A percentile compares a stretch with the other conserved stretches of the same genome.
phyloP scores from a whole-genome alignment of 2,329 filamentous ascomycete species.

The Leptographium radiaticola region DNA sequence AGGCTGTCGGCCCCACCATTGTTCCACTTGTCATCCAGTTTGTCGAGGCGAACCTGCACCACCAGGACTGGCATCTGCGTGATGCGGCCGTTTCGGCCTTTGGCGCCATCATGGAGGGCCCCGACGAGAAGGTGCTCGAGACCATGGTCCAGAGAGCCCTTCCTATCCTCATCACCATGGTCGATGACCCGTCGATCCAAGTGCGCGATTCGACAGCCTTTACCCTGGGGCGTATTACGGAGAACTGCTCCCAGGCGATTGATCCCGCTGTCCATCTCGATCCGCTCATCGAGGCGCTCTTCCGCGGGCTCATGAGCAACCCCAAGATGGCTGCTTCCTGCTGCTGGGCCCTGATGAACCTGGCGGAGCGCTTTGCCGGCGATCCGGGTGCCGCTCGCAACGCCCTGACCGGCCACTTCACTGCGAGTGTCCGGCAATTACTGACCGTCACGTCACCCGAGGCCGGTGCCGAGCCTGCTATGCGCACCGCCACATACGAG shows the following conservation, averaged over 20 bases:
- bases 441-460: constrained; percentile 75
- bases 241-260: constrained; percentile 82
- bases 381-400: constrained; percentile 68
- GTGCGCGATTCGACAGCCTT: constrained; percentile 96
- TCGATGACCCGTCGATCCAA: constrained; percentile 79
- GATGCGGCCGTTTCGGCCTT: constrained; percentile 96
- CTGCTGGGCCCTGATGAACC: constrained; percentile 98
- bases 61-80: constrained; percentile 86
- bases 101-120: constrained; percentile 96
- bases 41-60: constrained; percentile 80
- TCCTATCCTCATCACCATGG: constrained; percentile 77
- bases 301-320: constrained; percentile 77
- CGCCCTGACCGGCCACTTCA: constrained; percentile 81
- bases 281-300: constrained; percentile 74
- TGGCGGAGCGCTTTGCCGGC: constrained; percentile 88
- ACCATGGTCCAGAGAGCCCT: constrained; percentile 94
- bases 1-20: constrained; percentile 74
- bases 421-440: constrained; percentile 76
- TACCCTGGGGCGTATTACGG: constrained; percentile 88
- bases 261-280: constrained; percentile 75
- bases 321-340: constrained; percentile 96
- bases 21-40: constrained; percentile 80
- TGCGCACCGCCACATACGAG: constrained; percentile 92
- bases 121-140: constrained; percentile 81
- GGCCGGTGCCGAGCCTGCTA: constrained; percentile 56